phyloP scores from a whole-genome alignment of 495 filamentous ascomycete species.

The Sphaerosporella brunnea region DNA sequence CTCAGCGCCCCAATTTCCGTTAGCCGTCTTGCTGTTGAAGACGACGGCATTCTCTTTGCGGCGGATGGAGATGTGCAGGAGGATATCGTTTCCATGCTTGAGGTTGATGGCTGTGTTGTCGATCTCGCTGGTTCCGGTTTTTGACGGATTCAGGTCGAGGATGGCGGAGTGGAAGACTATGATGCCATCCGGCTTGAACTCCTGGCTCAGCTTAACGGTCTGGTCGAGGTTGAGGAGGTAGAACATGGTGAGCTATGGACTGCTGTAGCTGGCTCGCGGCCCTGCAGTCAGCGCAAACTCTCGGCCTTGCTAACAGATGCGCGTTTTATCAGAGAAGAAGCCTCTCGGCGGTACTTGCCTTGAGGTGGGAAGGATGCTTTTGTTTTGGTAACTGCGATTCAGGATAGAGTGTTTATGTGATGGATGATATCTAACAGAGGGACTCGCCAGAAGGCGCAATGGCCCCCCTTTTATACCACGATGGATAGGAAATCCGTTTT shows the following conservation, averaged over 20 bases:
- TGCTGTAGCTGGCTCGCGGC: no score
- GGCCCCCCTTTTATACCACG: no score
- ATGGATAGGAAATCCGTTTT: no score
- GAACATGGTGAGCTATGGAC: background rate
- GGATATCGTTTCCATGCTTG: background rate
- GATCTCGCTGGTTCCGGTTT: background rate
- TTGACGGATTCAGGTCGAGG: background rate
- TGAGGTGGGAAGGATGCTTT: no score
- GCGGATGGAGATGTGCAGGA: conserved; percentile 1
- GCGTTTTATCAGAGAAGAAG: no score
- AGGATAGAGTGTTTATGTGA: no score
- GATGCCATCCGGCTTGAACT: background rate
- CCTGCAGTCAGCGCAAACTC: no score
- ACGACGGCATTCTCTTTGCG: background rate
- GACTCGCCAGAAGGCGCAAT: no score
- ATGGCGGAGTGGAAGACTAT: background rate
- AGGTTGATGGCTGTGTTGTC: conserved; percentile 7
- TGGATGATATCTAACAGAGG: no score
- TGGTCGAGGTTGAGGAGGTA: background rate
- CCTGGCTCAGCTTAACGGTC: background rate
- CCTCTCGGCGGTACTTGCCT: no score
- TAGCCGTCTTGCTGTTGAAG: background rate
- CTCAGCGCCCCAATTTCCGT: conserved; percentile 2
- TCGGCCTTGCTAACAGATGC: no score
- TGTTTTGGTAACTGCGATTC: no score